Base-by-base conservation (phyloP, 208 protist species). In the Cochliopodium minus region DNA sequence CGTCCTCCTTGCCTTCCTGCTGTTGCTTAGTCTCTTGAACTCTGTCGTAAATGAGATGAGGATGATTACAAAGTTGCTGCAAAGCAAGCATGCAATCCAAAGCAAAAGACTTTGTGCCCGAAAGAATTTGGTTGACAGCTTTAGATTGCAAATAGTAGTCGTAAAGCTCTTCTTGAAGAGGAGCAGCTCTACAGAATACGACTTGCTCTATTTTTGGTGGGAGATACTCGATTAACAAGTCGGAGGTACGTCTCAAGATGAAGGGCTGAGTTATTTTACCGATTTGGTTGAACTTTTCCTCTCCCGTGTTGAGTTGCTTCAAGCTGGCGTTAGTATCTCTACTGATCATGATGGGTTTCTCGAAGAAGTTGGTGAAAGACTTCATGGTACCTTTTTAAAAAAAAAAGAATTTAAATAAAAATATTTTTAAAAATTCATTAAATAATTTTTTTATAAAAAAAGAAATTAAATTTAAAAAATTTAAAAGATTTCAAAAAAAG, bases 191-290 rank as follows among this genome's bases (percentile, higher is more conserved):
- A 36, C 55, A 46, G 39, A 64, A 64, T 36, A 64, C 9, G 4
- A 64, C 20, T 3, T 45, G n/a, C 23, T 64, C 60, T 26, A n/a
- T 45, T 49, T 64, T 64, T 38, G 60, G 60, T 17, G 60, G 60
- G 15, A 64, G 52, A 38, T 35, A 22, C 35, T 46, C 9, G 30
- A 5, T 40, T 29, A 64, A 22, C 11, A 47, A 25, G n/a, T 26
- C 17, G 3, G 33, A 25, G 0, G 60, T 64, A 26, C 60, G 23
- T 49, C 60, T 55, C 9, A 64, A 33, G 13, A 64, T n/a, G n/a
- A 60, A 57, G 46, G 13, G 23, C 10, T 13, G 22, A 25, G 26
- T 51, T 4, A 46, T 29, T 25, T 30, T n/a, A 9, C 13, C 28
- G 6, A 64, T 36, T 30, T 61, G 26, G 36, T 46, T 25, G 1